Conservation (phyloP, 73 alveolate species). For the Tetrahymena thermophila region DNA sequence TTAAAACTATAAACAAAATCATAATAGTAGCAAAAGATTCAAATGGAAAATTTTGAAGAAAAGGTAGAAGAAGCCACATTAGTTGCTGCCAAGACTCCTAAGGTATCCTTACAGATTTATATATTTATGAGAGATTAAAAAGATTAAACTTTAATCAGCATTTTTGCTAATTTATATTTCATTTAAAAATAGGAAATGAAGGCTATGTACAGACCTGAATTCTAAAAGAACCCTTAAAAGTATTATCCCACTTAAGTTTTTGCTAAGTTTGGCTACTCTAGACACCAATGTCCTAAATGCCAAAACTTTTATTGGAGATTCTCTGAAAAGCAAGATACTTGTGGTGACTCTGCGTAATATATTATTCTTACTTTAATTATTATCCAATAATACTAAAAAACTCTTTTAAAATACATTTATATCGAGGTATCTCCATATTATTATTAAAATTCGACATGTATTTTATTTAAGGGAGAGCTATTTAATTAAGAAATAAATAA, state of each 20-base stretch:
- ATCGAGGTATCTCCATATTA: no score
- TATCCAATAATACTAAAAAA: neutral
- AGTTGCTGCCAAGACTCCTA: constrained; percentile 53
- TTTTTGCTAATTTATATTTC: neutral
- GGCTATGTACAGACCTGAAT: constrained; percentile 87
- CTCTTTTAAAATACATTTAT: no score
- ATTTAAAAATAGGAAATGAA: constrained; percentile 73
- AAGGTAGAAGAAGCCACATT: constrained; percentile 49
- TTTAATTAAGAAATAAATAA: no score
- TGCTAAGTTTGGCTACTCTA: constrained; percentile 45
- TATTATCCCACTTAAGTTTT: constrained; percentile 77
- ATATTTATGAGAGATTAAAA: neutral
- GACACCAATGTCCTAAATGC: constrained; percentile 49
- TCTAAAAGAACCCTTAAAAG: constrained; percentile 79
- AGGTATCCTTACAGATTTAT: constrained; percentile 23
- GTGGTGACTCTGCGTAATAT: constrained; percentile 90
- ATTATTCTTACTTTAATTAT: no score
- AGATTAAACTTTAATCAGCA: neutral
- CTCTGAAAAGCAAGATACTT: constrained; percentile 66
- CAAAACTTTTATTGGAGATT: constrained; percentile 87
- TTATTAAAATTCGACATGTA: no score
- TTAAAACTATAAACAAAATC: neutral
- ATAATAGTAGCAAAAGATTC: neutral
- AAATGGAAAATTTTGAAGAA: constrained; percentile 27
- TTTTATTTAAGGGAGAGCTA: no score